Evolutionary conservation across 257 asterid genomes (phyloP).

Genomic region (Paulownia fortunei): DNA sequence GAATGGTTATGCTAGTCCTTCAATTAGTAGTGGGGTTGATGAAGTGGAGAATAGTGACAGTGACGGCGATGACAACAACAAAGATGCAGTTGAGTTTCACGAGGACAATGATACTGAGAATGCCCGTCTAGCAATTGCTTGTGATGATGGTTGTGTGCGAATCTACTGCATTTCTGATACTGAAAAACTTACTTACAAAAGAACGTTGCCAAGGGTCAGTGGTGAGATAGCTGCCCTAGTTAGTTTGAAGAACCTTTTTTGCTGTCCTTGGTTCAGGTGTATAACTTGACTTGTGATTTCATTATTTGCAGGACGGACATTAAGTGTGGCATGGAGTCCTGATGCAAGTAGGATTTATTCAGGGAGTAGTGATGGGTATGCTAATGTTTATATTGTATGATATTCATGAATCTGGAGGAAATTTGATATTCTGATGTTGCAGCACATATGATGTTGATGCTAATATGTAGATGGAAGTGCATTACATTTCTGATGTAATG

Average conservation of each 20-base stretch:
- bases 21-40: constrained; percentile 30
- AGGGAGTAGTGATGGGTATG: constrained; percentile 82
- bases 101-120: constrained; percentile 38
- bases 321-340: constrained; percentile 74
- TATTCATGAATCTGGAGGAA: background rate
- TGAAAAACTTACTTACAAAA: constrained; percentile 49
- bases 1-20: constrained; percentile 46
- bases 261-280: background rate
- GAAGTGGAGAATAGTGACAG: constrained; percentile 51
- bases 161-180: constrained; percentile 46
- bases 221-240: constrained; percentile 61
- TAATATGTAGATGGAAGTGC: background rate
- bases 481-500: background rate
- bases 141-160: constrained; percentile 84
- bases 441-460: background rate
- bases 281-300: background rate
- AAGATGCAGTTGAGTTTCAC: constrained; percentile 40
- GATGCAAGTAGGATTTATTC: constrained; percentile 65
- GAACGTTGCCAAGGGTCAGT: constrained; percentile 67
- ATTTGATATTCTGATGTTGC: background rate
- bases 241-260: background rate
- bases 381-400: background rate
- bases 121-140: constrained; percentile 63
- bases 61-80: constrained; percentile 40
- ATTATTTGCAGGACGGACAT: constrained; percentile 52